Conservation (phyloP, 768 basidiomycete genomes). For the Lentinus tigrinus region DNA sequence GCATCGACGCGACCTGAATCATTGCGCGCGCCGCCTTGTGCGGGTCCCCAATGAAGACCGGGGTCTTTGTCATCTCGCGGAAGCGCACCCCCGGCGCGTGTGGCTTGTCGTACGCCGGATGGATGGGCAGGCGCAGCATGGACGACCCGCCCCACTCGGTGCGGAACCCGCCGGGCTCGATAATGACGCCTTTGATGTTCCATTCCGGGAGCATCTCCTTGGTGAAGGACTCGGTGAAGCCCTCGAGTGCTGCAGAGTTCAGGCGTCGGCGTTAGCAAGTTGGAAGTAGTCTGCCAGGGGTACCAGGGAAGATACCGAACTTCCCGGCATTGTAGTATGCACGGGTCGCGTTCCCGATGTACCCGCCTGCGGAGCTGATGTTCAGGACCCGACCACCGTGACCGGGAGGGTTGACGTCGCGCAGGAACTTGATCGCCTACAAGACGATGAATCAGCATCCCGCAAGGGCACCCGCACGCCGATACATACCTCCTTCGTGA, state of each 20-base stretch:
- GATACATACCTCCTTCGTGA: constrained; percentile 34
- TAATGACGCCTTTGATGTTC: constrained; percentile 21
- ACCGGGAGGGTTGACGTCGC: constrained; percentile 16
- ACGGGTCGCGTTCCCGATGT: constrained; percentile 28
- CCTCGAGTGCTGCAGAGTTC: constrained; percentile 12
- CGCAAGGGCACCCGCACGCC: not conserved
- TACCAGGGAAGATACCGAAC: constrained; percentile 29
- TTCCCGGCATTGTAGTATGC: constrained; percentile 34
- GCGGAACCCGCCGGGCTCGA: constrained; percentile 22
- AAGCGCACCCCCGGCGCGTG: constrained; percentile 4
- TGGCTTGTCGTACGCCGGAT: constrained; percentile 3
- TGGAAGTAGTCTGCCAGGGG: too few species aligned
- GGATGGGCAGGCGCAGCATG: constrained; percentile 5
- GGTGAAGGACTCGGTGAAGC: constrained; percentile 18
- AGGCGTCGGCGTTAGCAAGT: not conserved
- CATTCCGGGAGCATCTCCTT: constrained; percentile 21
- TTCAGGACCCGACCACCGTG: constrained; percentile 28
- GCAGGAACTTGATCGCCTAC: constrained; percentile 17
- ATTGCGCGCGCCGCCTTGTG: constrained; percentile 16
- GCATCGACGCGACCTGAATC: constrained; percentile 9
- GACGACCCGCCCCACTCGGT: constrained; percentile 17
- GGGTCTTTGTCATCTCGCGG: not conserved
- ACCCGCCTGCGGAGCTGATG: constrained; percentile 32
- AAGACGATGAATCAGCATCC: not conserved
- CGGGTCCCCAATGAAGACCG: constrained; percentile 15